Percentiles rank a stretch among this genome's conserved stretches.
Evolutionary conservation across 1,284 basidiomycete genomes (phyloP).

Genomic region (Fomes fomentarius): DNA sequence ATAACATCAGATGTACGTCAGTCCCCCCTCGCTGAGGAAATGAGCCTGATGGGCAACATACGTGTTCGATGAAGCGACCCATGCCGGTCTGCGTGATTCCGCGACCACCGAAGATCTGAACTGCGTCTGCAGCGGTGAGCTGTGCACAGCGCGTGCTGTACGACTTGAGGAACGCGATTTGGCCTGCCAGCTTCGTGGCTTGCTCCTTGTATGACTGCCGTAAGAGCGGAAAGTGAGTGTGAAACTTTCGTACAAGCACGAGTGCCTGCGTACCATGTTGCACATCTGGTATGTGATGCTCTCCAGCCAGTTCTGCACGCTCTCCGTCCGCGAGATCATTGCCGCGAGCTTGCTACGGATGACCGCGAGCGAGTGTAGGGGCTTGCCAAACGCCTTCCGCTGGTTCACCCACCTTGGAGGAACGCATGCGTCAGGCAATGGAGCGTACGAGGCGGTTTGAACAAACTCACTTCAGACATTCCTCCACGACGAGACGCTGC

Average conservation of each 20-base stretch:
- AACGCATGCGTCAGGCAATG: background rate
- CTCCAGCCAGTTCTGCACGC: slow-evolving; percentile 87
- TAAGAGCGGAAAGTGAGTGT: background rate
- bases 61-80: slow-evolving; percentile 75
- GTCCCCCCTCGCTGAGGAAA: background rate
- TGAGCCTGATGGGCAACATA: slow-evolving; percentile 31
- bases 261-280: slow-evolving; percentile 64
- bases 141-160: slow-evolving; percentile 68
- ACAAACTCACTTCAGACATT: slow-evolving; percentile 61
- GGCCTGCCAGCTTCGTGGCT: slow-evolving; percentile 44
- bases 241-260: background rate
- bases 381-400: slow-evolving; percentile 84
- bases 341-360: slow-evolving; percentile 83
- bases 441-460: background rate
- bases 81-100: slow-evolving; percentile 78
- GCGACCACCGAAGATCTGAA: slow-evolving; percentile 82
- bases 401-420: slow-evolving; percentile 68
- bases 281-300: slow-evolving; percentile 91
- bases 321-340: slow-evolving; percentile 86
- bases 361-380: slow-evolving; percentile 81
- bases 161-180: slow-evolving; percentile 81
- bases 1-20: slow-evolving; percentile 2
- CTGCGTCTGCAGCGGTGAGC: slow-evolving; percentile 78
- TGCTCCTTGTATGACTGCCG: slow-evolving; percentile 36
- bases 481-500: slow-evolving; percentile 61